Evolutionary conservation across 352 stramenopile genomes (phyloP).

Genomic region (Pythium periplocum): DNA sequence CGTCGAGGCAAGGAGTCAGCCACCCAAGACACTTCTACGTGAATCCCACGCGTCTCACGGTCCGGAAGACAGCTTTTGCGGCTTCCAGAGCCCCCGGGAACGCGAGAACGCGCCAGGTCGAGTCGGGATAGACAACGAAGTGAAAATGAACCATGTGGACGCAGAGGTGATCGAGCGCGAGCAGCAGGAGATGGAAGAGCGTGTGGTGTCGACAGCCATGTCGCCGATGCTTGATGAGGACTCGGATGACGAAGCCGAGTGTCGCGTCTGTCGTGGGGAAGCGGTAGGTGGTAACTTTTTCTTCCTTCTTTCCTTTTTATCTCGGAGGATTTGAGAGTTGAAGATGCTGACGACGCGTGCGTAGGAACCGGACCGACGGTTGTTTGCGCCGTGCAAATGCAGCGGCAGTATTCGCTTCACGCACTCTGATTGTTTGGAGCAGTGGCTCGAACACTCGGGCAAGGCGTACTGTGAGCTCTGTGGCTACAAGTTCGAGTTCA

Average conservation of each 20-base stretch:
- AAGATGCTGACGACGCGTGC: background rate
- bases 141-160: too few relatives aligned
- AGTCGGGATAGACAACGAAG: too few relatives aligned
- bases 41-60: too few relatives aligned
- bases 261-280: conserved; percentile 91
- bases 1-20: too few relatives aligned
- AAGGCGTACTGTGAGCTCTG: conserved; percentile 93
- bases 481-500: conserved; percentile 90
- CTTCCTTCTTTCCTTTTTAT: background rate
- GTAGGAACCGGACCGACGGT: conserved; percentile 58
- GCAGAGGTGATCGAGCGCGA: too few relatives aligned
- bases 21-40: too few relatives aligned
- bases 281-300: conserved; percentile 39
- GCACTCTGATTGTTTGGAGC: conserved; percentile 93
- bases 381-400: conserved; percentile 91
- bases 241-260: conserved; percentile 87
- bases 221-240: conserved; percentile 11
- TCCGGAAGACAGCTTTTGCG: too few relatives aligned
- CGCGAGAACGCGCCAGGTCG: too few relatives aligned
- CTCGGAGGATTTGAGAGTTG: too few relatives aligned
- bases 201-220: background rate
- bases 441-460: conserved; percentile 91
- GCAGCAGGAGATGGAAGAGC: too few relatives aligned
- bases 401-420: conserved; percentile 93
- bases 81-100: too few relatives aligned